Evolutionary conservation across 225 moss, liverwort and hornwort species (phyloP).

Genomic region (Ulota crispa): DNA sequence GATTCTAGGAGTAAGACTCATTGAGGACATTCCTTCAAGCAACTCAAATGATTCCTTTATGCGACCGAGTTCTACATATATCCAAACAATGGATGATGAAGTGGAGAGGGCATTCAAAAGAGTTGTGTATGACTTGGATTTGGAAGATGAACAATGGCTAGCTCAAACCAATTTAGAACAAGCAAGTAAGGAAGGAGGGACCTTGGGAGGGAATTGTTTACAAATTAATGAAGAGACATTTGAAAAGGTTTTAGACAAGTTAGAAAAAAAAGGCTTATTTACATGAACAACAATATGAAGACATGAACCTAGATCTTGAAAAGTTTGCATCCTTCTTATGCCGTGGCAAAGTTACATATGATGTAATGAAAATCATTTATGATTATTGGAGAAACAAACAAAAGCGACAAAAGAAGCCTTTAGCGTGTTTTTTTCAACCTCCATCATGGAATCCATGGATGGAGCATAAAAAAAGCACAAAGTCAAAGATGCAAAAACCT

Average conservation of each 20-base stretch:
- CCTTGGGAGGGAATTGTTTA: too few species aligned
- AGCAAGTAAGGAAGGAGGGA: constrained; percentile 17
- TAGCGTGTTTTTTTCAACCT: constrained; percentile 48
- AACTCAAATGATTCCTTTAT: constrained; percentile 15
- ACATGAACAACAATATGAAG: constrained; percentile 23
- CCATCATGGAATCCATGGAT: constrained; percentile 6
- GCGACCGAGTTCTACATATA: constrained; percentile 32
- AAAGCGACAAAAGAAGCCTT: constrained; percentile 43
- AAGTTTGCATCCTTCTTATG: constrained; percentile 31
- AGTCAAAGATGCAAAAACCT: background rate
- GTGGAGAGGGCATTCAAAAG: constrained; percentile 40
- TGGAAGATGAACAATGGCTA: constrained; percentile 68
- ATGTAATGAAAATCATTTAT: constrained; percentile 41
- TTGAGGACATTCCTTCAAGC: constrained; percentile 35
- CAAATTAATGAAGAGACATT: constrained; percentile 56
- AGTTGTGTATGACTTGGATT: constrained; percentile 65
- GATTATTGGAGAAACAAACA: constrained; percentile 54
- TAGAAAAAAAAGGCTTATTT: constrained; percentile 17
- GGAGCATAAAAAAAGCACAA: constrained; percentile 32
- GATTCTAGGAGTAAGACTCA: constrained; percentile 36
- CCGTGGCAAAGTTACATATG: constrained; percentile 21
- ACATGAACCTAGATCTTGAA: background rate
- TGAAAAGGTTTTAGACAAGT: constrained; percentile 50
- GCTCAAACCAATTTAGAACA: constrained; percentile 36
- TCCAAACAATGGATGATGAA: constrained; percentile 46